Conservation (phyloP, 2,329 filamentous ascomycete genomes). For the Xylariales sp. region DNA sequence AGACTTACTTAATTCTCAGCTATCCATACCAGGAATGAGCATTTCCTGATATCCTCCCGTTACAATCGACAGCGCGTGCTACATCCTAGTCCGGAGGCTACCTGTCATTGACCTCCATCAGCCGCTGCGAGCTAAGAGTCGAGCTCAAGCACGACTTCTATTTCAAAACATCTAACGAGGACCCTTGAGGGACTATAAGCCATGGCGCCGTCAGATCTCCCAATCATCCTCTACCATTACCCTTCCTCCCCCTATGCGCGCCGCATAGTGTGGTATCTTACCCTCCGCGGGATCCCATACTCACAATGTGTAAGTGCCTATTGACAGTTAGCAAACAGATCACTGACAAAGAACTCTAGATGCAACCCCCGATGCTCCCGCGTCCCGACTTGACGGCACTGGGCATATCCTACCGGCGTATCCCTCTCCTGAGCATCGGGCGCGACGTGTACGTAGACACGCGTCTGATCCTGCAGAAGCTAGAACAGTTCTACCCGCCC, state of each 20-base stretch:
- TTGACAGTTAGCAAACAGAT: neutral
- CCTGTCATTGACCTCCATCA: too few species aligned
- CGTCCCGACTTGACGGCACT: conserved; percentile 59
- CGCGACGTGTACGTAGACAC: conserved; percentile 66
- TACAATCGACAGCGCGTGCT: too few species aligned
- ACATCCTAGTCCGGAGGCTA: too few species aligned
- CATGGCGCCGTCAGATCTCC: conserved; percentile 16
- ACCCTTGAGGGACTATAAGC: too few species aligned
- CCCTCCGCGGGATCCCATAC: conserved; percentile 60
- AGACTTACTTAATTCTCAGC: too few species aligned
- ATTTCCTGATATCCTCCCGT: too few species aligned
- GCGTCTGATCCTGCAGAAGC: conserved; percentile 60
- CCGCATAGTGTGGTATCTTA: conserved; percentile 63
- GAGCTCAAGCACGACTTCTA: too few species aligned
- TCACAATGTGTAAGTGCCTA: conserved; percentile 57
- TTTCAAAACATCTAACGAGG: too few species aligned
- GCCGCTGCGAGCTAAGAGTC: too few species aligned
- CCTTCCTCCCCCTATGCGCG: conserved; percentile 59
- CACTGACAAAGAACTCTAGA: conserved; percentile 32
- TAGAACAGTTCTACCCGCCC: conserved; percentile 52
- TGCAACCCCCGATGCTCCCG: conserved; percentile 62
- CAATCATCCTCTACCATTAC: conserved; percentile 65
- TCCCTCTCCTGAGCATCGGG: conserved; percentile 63
- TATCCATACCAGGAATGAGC: too few species aligned
- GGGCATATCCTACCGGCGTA: conserved; percentile 63